These are phyloP conservation scores for Exophiala oligosperma DNA, from an alignment of 2,329 filamentous ascomycete genomes.

Conservation along the genomic window DNA sequence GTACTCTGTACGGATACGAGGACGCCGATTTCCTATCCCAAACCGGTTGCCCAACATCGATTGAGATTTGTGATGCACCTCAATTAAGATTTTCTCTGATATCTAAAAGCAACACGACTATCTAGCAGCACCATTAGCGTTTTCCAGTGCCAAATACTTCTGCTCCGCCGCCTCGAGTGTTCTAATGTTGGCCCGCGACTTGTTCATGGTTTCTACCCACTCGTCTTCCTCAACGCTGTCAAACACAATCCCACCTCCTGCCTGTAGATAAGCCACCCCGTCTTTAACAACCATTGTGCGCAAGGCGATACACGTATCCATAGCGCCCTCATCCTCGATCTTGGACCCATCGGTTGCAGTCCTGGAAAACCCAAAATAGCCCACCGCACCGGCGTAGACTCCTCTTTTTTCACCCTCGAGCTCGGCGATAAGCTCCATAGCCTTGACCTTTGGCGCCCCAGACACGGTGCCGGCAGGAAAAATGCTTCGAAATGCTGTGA, in stretches of 20 bases:
- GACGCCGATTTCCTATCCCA: too few species aligned
- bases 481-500: conserved; percentile 93
- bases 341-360: conserved; percentile 63
- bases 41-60: background rate
- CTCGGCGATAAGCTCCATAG: conserved; percentile 97
- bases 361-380: conserved; percentile 88
- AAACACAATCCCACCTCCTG: conserved; percentile 84
- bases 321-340: conserved; percentile 70
- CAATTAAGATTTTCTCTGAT: background rate
- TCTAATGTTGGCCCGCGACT: conserved; percentile 84
- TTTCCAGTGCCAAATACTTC: conserved; percentile 54
- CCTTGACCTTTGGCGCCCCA: conserved; percentile 90
- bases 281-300: conserved; percentile 95
- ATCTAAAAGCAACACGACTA: conserved; percentile 3
- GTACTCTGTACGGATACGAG: too few species aligned
- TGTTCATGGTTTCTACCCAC: conserved; percentile 96
- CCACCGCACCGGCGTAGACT: conserved; percentile 92
- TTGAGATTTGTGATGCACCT: background rate
- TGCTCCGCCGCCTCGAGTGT: conserved; percentile 84
- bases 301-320: conserved; percentile 83
- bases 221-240: conserved; percentile 90
- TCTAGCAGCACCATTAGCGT: conserved; percentile 22
- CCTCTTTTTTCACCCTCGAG: conserved; percentile 91
- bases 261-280: conserved; percentile 86
- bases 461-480: conserved; percentile 96